phyloP scores from a whole-genome alignment of 164 flowering plant genomes.

The Chimonanthus salicifolius region DNA sequence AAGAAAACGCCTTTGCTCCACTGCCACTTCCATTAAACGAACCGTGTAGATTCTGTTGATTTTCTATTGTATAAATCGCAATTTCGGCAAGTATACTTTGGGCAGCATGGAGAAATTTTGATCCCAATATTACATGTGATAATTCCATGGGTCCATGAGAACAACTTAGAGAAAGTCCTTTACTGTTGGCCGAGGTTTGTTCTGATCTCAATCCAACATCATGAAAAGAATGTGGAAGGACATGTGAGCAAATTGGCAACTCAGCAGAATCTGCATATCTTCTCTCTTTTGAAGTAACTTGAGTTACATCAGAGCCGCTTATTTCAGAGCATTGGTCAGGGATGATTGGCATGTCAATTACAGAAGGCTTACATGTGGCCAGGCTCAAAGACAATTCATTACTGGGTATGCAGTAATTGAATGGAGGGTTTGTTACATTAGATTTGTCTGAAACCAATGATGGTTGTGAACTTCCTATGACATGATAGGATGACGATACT shows the following conservation, averaged over 20 bases:
- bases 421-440: constrained; percentile 20
- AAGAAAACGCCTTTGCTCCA: constrained; percentile 19
- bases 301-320: constrained; percentile 28
- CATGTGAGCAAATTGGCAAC: constrained; percentile 5
- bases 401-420: constrained; percentile 22
- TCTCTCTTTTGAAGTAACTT: constrained; percentile 6
- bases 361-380: constrained; percentile 41
- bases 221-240: constrained; percentile 16
- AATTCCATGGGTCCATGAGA: constrained; percentile 23
- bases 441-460: constrained; percentile 31
- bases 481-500: constrained; percentile 19
- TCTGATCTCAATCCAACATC: constrained; percentile 32
- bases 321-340: constrained; percentile 52
- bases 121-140: constrained; percentile 35
- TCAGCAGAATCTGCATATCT: constrained; percentile 1
- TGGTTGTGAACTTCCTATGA: constrained; percentile 18
- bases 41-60: constrained; percentile 21
- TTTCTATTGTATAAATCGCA: constrained; percentile 52
- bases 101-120: constrained; percentile 50
- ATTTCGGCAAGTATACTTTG: constrained; percentile 75
- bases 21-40: constrained; percentile 10
- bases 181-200: constrained; percentile 33
- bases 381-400: constrained; percentile 73
- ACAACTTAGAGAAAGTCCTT: constrained; percentile 34
- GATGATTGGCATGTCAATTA: constrained; percentile 15